Conservation (phyloP, 1,139 yeast genomes). For the Debaryomyces fabryi region DNA sequence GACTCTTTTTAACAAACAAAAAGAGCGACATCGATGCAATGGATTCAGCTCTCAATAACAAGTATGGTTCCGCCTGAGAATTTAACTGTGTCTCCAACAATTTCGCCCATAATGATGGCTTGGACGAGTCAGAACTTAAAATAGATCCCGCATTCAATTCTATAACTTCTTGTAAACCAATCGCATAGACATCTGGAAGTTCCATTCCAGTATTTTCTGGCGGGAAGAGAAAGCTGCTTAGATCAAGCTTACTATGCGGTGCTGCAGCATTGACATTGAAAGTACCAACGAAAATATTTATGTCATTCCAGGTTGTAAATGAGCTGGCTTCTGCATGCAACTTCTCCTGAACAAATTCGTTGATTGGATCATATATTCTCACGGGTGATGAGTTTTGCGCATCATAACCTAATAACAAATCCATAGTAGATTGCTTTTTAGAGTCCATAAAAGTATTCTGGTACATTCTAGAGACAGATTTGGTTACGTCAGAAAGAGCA, state of each 20-base stretch:
- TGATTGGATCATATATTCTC: slow-evolving; percentile 81
- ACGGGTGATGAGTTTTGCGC: slow-evolving; percentile 73
- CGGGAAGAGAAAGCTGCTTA: slow-evolving; percentile 85
- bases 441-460: slow-evolving; percentile 95
- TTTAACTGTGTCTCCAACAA: slow-evolving; percentile 60
- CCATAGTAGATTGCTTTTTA: slow-evolving; percentile 84
- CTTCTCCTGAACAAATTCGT: slow-evolving; percentile 73
- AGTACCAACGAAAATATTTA: slow-evolving; percentile 79
- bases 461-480: slow-evolving; percentile 92
- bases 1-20: slow-evolving; percentile 42
- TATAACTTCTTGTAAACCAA: slow-evolving; percentile 92
- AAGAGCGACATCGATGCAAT: slow-evolving; percentile 49
- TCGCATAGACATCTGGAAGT: slow-evolving; percentile 71
- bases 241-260: slow-evolving; percentile 50
- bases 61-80: slow-evolving; percentile 36
- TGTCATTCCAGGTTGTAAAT: slow-evolving; percentile 62
- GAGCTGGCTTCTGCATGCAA: slow-evolving; percentile 52
- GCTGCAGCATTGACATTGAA: slow-evolving; percentile 85
- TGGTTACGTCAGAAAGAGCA: slow-evolving; percentile 93
- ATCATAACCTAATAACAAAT: slow-evolving; percentile 76
- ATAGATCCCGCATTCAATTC: slow-evolving; percentile 88
- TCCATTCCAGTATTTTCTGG: slow-evolving; percentile 46
- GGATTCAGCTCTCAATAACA: slow-evolving; percentile 45
- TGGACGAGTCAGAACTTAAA: slow-evolving; percentile 66
- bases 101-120: slow-evolving; percentile 65